Evolutionary conservation across 495 filamentous ascomycete genomes (phyloP).

Genomic region (Podospora tetraspora): DNA sequence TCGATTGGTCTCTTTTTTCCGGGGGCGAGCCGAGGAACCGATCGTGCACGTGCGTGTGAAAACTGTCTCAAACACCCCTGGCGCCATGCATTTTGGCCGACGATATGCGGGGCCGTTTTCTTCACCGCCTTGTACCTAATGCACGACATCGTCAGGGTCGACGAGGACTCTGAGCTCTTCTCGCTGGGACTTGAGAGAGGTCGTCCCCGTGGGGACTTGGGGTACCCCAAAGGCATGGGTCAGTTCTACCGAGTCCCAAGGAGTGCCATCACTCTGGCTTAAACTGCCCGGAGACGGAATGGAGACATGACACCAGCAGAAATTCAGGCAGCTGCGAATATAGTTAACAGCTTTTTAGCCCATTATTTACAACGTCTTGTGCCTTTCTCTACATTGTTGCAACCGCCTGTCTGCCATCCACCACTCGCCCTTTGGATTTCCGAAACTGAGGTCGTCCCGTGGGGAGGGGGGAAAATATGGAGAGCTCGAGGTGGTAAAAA

Average conservation of each 20-base stretch:
- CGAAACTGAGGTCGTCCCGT: background rate
- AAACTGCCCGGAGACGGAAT: background rate
- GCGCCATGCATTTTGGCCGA: background rate
- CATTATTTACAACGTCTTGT: background rate
- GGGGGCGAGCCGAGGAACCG: background rate
- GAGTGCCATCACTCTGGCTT: background rate
- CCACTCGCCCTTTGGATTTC: background rate
- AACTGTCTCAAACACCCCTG: background rate
- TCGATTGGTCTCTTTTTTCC: background rate
- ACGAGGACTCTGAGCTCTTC: background rate
- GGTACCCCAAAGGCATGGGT: background rate
- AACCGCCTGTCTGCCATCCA: background rate
- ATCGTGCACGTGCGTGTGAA: no score
- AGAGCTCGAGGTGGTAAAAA: background rate
- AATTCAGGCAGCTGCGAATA: background rate
- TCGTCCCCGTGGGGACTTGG: background rate
- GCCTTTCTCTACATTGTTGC: background rate
- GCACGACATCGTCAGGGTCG: background rate
- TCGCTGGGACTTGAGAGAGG: background rate
- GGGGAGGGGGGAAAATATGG: background rate
- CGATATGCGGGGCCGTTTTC: background rate
- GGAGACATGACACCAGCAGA: background rate
- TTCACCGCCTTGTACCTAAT: background rate
- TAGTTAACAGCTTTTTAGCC: no score
- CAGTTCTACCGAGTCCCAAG: background rate